Evolutionary conservation across 2,329 filamentous ascomycete genomes (phyloP), one percentile per base, ranked within the genome.

Genomic region (Calonectria hongkongensis): DNA sequence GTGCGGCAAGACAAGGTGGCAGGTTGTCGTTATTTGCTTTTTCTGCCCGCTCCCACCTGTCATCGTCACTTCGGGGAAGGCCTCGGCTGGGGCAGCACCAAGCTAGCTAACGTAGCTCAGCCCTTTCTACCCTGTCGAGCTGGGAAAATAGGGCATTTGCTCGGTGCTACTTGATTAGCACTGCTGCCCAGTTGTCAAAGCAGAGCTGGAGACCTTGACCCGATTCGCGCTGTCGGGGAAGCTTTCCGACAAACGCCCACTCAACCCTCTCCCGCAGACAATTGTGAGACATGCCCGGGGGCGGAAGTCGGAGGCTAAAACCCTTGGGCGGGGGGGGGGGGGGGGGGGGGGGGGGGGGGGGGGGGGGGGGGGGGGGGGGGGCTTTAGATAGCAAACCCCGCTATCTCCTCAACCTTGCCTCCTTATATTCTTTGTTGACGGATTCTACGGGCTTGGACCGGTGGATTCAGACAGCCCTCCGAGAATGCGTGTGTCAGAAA

Each of bases 11-110:
- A 48, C 41, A 43, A 68, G 39, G 51, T 50, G 54, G 41, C 54
- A 68, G 66, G 25, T 68, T 56, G 41, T 43, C 10, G 56, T 68
- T 68, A 62, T 71, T 67, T 71, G 69, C 63, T 68, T 71, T 68
- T 67, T 62, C 15, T 63, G 21, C 58, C 62, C 41, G 30, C 28
- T 30, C 25, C 41, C 39, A 43, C 39, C 63, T 71, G 69, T 71
- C 69, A 63, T 67, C 21, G 58, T 66, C 58, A 36, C 41, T 66
- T 12, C 39, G 15, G 39, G 60, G n/a, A 60, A 60, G 50, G 50
- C 47, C 50, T 71, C 25, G 62, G 36, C 62, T 62, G 64, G 64
- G 63, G 33, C 64, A 63, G 25, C 41, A 48, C 28, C 41, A 63
- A 60, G 36, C 54, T 43, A 54, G 45, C 56, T 58, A 71, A 51